Conservation (phyloP, 345 rosid genomes). For the Garcia nutans region DNA sequence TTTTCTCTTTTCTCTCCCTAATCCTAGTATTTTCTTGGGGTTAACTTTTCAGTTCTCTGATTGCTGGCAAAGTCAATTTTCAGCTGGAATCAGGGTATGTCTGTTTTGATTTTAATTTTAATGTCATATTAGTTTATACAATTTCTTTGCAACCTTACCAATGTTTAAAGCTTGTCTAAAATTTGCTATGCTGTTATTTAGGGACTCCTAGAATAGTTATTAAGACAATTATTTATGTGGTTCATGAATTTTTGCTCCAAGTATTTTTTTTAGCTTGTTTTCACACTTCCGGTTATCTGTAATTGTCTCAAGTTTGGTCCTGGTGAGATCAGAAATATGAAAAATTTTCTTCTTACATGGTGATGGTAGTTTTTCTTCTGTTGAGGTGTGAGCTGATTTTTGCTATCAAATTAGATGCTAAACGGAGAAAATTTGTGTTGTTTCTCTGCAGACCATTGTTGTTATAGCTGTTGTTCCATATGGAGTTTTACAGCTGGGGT, state of each 20-base stretch:
- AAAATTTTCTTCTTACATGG: not conserved
- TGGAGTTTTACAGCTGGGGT: conserved; percentile 94
- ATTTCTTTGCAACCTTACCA: not conserved
- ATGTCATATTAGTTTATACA: not conserved
- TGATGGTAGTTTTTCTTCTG: not conserved
- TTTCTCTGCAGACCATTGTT: conserved; percentile 57
- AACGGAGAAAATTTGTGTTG: not conserved
- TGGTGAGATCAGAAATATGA: not conserved
- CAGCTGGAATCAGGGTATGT: conserved; percentile 76
- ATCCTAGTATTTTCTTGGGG: conserved; percentile 12
- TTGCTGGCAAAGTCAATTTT: conserved; percentile 77
- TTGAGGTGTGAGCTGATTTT: not conserved
- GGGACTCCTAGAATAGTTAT: not conserved
- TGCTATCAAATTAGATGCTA: conserved; percentile 4
- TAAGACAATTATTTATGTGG: not conserved
- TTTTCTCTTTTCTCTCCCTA: not conserved
- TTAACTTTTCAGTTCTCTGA: conserved; percentile 56
- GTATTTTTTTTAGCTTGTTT: not conserved
- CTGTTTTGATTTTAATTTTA: conserved; percentile 10
- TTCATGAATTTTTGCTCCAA: not conserved
- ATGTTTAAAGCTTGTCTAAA: not conserved
- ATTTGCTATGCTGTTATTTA: not conserved
- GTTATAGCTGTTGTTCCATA: conserved; percentile 69
- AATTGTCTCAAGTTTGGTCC: conserved; percentile 6
- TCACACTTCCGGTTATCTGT: not conserved